A percentile compares a stretch with the other conserved stretches of the same genome.
Evolutionary conservation across 2,329 filamentous ascomycete species (phyloP).

Genomic region (Xylaria multiplex): DNA sequence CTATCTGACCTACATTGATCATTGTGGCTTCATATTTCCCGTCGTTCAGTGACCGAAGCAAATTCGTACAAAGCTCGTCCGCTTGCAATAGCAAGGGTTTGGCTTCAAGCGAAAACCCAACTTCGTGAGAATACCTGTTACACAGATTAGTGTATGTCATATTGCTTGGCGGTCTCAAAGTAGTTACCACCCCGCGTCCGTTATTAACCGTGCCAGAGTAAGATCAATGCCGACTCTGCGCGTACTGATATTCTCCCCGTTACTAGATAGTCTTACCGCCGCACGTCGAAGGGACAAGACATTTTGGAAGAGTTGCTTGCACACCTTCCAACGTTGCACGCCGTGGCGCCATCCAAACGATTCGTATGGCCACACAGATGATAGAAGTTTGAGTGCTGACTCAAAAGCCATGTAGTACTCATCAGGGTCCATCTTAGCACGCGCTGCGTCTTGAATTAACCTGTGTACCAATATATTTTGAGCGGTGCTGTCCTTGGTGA

Average conservation of each 20-base stretch:
- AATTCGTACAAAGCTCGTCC: neutral
- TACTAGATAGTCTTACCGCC: neutral
- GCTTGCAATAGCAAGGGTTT: neutral
- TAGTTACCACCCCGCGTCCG: neutral
- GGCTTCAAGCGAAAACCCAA: neutral
- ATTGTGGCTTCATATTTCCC: neutral
- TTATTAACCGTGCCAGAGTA: neutral
- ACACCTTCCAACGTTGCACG: neutral
- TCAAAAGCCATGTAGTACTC: neutral
- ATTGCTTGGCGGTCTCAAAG: fast-evolving
- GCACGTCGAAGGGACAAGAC: neutral
- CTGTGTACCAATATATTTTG: neutral
- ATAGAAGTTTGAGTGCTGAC: neutral
- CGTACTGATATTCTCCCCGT: neutral
- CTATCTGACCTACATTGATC: neutral
- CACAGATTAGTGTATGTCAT: neutral
- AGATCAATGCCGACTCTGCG: neutral
- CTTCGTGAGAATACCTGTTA: neutral
- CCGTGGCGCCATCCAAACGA: neutral
- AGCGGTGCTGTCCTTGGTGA: neutral
- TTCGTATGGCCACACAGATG: neutral
- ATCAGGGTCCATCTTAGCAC: neutral
- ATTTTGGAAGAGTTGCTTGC: neutral
- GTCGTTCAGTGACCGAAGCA: neutral
- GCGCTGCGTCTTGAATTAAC: neutral